Conservation (phyloP, 306 rosid species). For the Vigna nakashimae region DNA sequence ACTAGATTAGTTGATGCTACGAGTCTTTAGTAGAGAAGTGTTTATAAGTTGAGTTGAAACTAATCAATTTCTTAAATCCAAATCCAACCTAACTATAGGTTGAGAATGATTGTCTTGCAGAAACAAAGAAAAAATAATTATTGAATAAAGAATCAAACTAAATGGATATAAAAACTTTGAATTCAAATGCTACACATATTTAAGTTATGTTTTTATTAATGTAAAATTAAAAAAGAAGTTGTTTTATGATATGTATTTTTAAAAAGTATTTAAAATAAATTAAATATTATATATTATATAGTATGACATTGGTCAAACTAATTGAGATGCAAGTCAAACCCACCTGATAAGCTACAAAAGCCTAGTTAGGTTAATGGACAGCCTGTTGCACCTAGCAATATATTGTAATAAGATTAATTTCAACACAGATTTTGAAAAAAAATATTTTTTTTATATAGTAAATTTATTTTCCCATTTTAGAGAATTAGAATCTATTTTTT, state of each 20-base stretch:
- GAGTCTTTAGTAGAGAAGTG: too few relatives aligned
- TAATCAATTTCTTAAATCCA: neutral
- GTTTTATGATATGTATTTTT: neutral
- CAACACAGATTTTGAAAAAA: neutral
- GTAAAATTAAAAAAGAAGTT: neutral
- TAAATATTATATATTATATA: neutral
- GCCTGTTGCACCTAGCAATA: too few relatives aligned
- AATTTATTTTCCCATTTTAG: neutral
- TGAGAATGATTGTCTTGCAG: neutral
- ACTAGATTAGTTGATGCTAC: too few relatives aligned
- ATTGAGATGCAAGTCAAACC: neutral
- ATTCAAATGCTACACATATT: neutral
- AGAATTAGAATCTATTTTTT: neutral
- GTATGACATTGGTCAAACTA: neutral
- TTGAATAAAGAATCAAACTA: neutral
- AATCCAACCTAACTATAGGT: neutral
- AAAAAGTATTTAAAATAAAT: neutral
- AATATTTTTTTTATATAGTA: neutral
- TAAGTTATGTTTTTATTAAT: too few relatives aligned
- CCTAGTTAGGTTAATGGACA: neutral
- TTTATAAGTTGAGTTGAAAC: too few relatives aligned
- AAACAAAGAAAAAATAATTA: neutral
- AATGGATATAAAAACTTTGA: neutral
- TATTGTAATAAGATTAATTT: neutral
- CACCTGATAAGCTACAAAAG: neutral